Evolutionary conservation across 768 basidiomycete genomes (phyloP), one percentile per base, ranked within the genome.

Genomic region (Naganishia vaughanmartiniae): DNA sequence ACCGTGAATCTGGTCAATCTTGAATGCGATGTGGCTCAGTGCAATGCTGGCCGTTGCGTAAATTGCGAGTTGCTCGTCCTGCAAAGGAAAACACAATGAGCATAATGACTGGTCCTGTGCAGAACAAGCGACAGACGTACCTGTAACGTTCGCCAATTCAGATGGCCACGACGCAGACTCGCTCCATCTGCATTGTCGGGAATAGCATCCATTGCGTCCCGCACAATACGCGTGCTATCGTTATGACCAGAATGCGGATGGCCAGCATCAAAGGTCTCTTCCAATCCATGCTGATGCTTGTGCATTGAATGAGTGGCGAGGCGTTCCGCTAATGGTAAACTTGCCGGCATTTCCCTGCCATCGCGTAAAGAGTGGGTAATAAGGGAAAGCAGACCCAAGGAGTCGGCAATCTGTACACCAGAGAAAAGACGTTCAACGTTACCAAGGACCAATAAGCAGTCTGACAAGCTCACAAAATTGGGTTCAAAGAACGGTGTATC

Each of bases 401-500:
- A 72, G 42, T 81, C 80, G 21, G 78, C 77, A 26, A 81, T 75
- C 79, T 80, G 57, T 28, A 15, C 42, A 66, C 17, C 42, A 42
- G 15, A 15, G 15, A 15, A 42, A 42, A 51, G 6, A 7, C 4
- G 48, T 24, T 24, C 1, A 33, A 26, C 9, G 19, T 0, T 19
- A 10, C 2, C 11, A 21, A 24, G 21, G 60, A 4, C 4, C 17
- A 4, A 33, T 15, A 17, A 24, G 9, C 4, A 51, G 24, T n/a
- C 48, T n/a, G 48, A 46, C 4, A 34, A 7, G 83, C 84, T 72
- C 69, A 85, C 86, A 72, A 87, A 86, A 73, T 85, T 83, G 0
- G 87, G 87, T 74, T 87, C 85, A 48, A 87, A 80, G 67, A 86
- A 83, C 39, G 84, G 83, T 1, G 85, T 86, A 58, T 81, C 78